Percentiles rank a stretch among this genome's conserved stretches.
These are phyloP conservation scores for Boletus patriciae DNA, from an alignment of 768 basidiomycete genomes.

Conservation along the genomic window DNA sequence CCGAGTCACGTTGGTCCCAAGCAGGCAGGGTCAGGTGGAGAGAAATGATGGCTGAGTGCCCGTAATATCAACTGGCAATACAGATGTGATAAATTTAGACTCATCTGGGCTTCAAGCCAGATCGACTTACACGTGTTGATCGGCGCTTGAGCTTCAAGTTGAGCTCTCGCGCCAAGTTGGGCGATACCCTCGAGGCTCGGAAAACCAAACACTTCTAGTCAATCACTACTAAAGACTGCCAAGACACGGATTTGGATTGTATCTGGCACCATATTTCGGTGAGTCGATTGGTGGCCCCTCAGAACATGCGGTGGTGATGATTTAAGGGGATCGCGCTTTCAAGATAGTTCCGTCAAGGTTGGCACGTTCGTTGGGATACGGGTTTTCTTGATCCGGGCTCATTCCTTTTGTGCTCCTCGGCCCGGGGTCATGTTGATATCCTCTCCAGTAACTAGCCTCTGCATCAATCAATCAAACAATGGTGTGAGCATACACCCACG, in stretches of 20 bases:
- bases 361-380: constrained; percentile 9
- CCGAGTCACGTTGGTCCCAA: no score
- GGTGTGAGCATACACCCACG: background rate
- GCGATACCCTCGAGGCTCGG: background rate
- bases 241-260: background rate
- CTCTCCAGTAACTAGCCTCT: background rate
- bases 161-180: background rate
- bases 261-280: background rate
- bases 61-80: no score
- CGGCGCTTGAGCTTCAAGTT: no score
- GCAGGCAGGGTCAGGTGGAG: background rate
- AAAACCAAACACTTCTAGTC: background rate
- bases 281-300: background rate
- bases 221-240: background rate
- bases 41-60: background rate
- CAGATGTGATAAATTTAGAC: background rate
- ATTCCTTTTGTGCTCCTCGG: background rate
- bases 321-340: background rate
- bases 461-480: background rate
- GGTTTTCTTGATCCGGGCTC: background rate
- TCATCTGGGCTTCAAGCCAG: background rate
- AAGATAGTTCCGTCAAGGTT: background rate
- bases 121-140: no score
- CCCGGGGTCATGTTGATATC: background rate
- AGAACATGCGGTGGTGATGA: background rate